Conservation (phyloP, 768 basidiomycete species). For the Kwoniella sp. region DNA sequence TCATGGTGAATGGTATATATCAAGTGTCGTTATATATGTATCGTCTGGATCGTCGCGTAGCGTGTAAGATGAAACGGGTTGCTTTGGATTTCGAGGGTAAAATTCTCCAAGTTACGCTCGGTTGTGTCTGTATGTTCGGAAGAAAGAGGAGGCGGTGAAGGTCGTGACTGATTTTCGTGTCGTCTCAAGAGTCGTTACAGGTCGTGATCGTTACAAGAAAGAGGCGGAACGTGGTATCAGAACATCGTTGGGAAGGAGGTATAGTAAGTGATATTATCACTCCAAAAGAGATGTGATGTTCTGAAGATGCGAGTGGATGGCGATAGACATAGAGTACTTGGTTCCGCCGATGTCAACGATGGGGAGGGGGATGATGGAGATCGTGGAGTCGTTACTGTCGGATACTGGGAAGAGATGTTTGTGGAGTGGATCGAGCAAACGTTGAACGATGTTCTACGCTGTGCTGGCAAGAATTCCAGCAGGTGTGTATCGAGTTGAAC, state of each 20-base stretch:
- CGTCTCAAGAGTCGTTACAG: neutral
- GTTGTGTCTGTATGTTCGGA: neutral
- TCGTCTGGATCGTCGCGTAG: slow-evolving; percentile 1
- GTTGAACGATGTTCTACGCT: slow-evolving; percentile 32
- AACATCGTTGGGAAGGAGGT: neutral
- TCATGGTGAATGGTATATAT: slow-evolving; percentile 16
- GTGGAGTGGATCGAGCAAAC: slow-evolving; percentile 17
- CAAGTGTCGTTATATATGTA: slow-evolving; percentile 11
- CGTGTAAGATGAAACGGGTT: neutral
- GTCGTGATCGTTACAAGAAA: slow-evolving; percentile 6
- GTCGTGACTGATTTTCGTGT: slow-evolving; percentile 18
- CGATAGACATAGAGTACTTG: neutral
- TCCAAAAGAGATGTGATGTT: slow-evolving; percentile 2
- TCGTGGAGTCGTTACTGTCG: neutral
- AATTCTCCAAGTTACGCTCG: slow-evolving; percentile 12
- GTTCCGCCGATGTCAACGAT: neutral
- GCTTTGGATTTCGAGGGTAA: neutral
- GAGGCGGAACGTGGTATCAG: neutral
- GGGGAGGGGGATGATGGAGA: neutral
- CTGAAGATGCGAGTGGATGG: neutral
- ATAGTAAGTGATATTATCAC: neutral
- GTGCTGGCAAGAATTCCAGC: neutral
- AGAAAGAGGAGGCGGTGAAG: neutral
- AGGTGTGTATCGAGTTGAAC: neutral
- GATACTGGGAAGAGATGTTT: neutral